Evolutionary conservation across 352 stramenopile species (phyloP), one percentile per base, ranked within the genome.

Genomic region (Globisporangium paddicum): DNA sequence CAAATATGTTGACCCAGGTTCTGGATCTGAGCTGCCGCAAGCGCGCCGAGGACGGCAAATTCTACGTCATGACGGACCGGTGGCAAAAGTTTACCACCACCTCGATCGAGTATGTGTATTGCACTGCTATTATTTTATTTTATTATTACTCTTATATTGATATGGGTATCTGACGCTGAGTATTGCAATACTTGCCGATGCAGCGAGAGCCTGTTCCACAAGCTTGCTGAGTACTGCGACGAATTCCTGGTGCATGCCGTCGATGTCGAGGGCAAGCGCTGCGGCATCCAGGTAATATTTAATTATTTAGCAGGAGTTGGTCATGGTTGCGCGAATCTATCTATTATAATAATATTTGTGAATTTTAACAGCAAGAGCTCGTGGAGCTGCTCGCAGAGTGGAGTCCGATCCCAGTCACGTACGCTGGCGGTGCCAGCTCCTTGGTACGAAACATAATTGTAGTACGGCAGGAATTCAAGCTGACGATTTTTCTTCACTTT

Each of bases 231-330:
- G 28, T 98, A 98, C 67, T 99, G 96, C 64, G 92, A 97, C 61
- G 97, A 99, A 73, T 99, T 99, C 67, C 72, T 99, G 30, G 96
- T 99, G 1, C 97, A 99, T 72, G 97, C 96, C 0, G 97, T 99
- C 16, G 97, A 99, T 47, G 97, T 98, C 16, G 97, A 99, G 82
- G 97, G 96, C 53, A 98, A 97, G 69, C 82, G 90, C 32, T 97
- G 90, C 62, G 95, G 95, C 3, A 98, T 98, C 55, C 80, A 98
- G 71, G 84, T 93, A 57, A 4, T 14, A 41, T 4, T n/a, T n/a
- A 18, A 8, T 41, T 2, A 5, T 18, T n/a, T 18, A 13, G n/a
- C 1, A n/a, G 14, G 35, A 41, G 11, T 41, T 18, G 35, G 11
- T n/a, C 35, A n/a, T 41, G 35, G 35, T 41, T 2, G 11, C n/a